Evolutionary conservation across 352 stramenopile species (phyloP).

Genomic region (Elongisporangium anandrum): DNA sequence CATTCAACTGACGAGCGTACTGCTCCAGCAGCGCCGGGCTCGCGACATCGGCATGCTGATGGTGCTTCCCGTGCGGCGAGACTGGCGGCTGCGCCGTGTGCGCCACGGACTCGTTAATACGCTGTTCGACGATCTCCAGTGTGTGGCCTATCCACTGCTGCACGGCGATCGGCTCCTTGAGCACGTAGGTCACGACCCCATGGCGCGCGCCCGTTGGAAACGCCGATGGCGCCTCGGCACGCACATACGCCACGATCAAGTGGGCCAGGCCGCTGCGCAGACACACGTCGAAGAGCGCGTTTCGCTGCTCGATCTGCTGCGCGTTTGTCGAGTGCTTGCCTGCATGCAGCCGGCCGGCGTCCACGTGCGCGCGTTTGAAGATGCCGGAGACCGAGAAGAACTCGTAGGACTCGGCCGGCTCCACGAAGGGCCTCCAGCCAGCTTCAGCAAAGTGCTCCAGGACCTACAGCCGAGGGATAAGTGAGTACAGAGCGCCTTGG

Average conservation of each 20-base stretch:
- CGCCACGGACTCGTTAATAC: conserved; percentile 44
- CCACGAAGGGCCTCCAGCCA: conserved; percentile 74
- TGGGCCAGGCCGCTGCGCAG: conserved; percentile 64
- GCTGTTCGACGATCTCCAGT: conserved; percentile 50
- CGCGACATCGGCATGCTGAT: conserved; percentile 13
- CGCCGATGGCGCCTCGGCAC: conserved; percentile 24
- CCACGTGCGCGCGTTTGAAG: conserved; percentile 59
- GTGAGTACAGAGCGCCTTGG: neutral
- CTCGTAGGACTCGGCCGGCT: conserved; percentile 81
- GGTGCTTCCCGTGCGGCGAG: conserved; percentile 18
- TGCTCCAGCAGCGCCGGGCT: conserved; percentile 34
- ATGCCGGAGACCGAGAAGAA: conserved; percentile 79
- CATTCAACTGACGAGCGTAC: conserved; percentile 57
- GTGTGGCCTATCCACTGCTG: conserved; percentile 68
- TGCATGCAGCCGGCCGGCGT: conserved; percentile 36
- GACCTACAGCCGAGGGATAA: conserved; percentile 28
- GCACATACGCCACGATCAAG: conserved; percentile 69
- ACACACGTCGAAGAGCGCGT: conserved; percentile 74
- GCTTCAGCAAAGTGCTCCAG: conserved; percentile 76
- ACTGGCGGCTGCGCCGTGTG: conserved; percentile 28
- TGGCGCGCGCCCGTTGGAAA: conserved; percentile 18
- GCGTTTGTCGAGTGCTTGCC: conserved; percentile 10
- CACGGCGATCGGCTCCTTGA: conserved; percentile 78
- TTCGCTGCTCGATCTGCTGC: conserved; percentile 54
- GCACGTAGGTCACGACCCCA: conserved; percentile 50